Evolutionary conservation across 352 stramenopile genomes (phyloP).

Genomic region (Phytophthora sp.): DNA sequence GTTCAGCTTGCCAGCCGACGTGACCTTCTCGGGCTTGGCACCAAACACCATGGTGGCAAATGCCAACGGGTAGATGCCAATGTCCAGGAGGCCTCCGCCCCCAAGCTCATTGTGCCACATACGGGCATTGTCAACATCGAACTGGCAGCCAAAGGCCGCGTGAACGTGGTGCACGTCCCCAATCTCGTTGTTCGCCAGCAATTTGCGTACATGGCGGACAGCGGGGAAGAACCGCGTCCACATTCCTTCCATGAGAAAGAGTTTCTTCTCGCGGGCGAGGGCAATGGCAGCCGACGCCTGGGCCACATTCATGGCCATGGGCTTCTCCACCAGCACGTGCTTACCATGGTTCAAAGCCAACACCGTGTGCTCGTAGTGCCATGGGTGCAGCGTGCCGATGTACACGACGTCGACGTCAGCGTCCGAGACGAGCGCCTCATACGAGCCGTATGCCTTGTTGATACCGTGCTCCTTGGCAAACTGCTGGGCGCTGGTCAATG

Average conservation of each 20-base stretch:
- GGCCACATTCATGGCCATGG: constrained; percentile 86
- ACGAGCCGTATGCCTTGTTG: constrained; percentile 72
- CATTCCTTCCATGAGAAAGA: constrained; percentile 88
- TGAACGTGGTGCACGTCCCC: constrained; percentile 75
- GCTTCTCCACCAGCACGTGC: constrained; percentile 94
- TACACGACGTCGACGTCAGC: constrained; percentile 92
- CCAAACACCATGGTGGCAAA: constrained; percentile 73
- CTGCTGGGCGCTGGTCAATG: constrained; percentile 49
- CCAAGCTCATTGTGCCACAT: constrained; percentile 78
- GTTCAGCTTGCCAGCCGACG: constrained; percentile 31
- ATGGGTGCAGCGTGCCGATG: constrained; percentile 90
- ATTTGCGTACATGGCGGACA: constrained; percentile 60
- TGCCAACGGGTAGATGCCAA: constrained; percentile 81
- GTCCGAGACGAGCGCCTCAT: constrained; percentile 85
- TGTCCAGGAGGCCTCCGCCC: constrained; percentile 75
- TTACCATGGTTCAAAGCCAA: constrained; percentile 86
- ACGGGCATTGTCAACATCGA: constrained; percentile 47
- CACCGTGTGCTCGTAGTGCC: constrained; percentile 79
- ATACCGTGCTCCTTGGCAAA: constrained; percentile 49
- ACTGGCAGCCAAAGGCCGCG: constrained; percentile 73
- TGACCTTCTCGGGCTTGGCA: constrained; percentile 48
- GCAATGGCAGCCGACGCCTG: constrained; percentile 76
- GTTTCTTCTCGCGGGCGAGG: constrained; percentile 65
- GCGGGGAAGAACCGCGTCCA: constrained; percentile 89
- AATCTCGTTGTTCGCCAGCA: constrained; percentile 63